These are phyloP conservation scores for Eucalyptus curtisii DNA, from an alignment of 345 rosid species.

Conservation along the genomic window DNA sequence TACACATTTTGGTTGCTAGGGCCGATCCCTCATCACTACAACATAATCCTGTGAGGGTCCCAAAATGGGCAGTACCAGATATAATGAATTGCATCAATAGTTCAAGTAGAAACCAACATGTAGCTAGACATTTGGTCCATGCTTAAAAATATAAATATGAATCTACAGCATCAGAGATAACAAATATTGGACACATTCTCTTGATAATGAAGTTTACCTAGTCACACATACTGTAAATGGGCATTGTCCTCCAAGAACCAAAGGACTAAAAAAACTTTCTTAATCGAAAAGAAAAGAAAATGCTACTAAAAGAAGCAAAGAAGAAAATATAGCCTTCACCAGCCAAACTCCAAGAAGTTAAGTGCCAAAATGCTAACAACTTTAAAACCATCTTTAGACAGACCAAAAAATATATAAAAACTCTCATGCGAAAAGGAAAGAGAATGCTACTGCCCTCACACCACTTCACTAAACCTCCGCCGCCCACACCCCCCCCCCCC, in stretches of 20 bases:
- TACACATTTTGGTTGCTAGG: neutral
- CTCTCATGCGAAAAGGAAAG: neutral
- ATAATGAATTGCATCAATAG: neutral
- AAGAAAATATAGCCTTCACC: neutral
- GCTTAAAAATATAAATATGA: neutral
- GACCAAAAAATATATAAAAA: neutral
- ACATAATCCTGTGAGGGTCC: neutral
- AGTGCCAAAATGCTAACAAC: neutral
- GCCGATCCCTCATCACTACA: neutral
- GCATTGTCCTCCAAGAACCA: neutral
- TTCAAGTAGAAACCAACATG: neutral
- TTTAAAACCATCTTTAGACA: neutral
- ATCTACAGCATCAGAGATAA: neutral
- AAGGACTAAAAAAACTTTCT: neutral
- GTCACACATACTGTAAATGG: neutral
- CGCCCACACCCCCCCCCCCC: neutral
- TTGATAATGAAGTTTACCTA: neutral
- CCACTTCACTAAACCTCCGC: neutral
- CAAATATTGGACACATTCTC: neutral
- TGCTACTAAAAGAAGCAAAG: neutral
- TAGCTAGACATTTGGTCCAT: neutral
- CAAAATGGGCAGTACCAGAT: neutral
- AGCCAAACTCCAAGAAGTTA: neutral
- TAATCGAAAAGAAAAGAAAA: neutral
- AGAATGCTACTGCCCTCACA: neutral